Percentiles rank a stretch among this genome's conserved stretches.
Conservation (phyloP, 495 filamentous ascomycete genomes). For the Hyphodiscus hymeniophilus region DNA sequence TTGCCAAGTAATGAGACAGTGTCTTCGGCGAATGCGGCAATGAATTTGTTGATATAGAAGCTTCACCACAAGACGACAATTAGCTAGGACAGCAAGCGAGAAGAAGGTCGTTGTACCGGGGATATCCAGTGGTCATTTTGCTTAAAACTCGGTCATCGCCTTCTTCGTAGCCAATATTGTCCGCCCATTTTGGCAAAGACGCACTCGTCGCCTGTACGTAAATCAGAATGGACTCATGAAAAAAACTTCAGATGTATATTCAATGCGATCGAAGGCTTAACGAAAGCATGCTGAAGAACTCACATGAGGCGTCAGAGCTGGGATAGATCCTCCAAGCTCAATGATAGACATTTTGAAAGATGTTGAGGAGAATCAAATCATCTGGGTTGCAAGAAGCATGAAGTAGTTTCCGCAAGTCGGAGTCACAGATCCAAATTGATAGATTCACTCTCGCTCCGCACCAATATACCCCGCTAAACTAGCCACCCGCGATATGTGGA, state of each 20-base stretch:
- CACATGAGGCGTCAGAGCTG: slow-evolving; percentile 53
- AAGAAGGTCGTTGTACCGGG: slow-evolving; percentile 43
- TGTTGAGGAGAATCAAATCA: background rate
- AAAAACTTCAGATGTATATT: background rate
- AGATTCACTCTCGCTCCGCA: no score
- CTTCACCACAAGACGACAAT: slow-evolving; percentile 30
- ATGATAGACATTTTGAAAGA: slow-evolving; percentile 18
- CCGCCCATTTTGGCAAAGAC: slow-evolving; percentile 86
- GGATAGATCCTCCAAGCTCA: slow-evolving; percentile 48
- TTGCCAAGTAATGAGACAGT: slow-evolving; percentile 57
- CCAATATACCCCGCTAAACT: background rate
- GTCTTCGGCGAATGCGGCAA: slow-evolving; percentile 62
- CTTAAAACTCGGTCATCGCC: slow-evolving; percentile 77
- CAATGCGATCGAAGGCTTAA: no score
- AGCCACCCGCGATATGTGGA: no score
- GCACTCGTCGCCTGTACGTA: slow-evolving; percentile 78
- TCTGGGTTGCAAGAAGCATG: background rate
- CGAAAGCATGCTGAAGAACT: slow-evolving; percentile 20
- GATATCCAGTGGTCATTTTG: slow-evolving; percentile 87
- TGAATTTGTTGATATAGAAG: slow-evolving; percentile 86
- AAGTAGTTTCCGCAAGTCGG: no score
- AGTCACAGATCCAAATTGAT: background rate
- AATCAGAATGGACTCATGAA: slow-evolving; percentile 15
- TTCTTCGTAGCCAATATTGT: slow-evolving; percentile 90
- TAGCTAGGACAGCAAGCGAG: slow-evolving; percentile 2